Evolutionary conservation across 352 stramenopile species (phyloP).

Genomic region (Phytophthora sansomeana): DNA sequence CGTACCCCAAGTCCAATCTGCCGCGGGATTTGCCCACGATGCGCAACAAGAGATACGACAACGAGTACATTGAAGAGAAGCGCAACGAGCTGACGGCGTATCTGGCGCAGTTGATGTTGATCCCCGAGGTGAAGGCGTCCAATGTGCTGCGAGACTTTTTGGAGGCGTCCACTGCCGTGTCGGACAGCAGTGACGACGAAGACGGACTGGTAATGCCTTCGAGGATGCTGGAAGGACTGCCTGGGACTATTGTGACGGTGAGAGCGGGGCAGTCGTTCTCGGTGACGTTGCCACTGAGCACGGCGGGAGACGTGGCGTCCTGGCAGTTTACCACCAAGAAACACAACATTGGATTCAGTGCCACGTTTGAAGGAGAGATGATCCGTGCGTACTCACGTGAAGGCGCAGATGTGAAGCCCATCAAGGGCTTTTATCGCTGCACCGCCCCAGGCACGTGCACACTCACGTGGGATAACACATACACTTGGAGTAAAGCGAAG

Average conservation of each 20-base stretch:
- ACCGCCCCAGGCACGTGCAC: slow-evolving; percentile 56
- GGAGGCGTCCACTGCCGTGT: slow-evolving; percentile 53
- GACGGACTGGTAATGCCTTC: slow-evolving; percentile 41
- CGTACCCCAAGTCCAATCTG: slow-evolving; percentile 75
- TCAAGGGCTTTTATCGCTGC: slow-evolving; percentile 75
- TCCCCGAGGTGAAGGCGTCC: slow-evolving; percentile 62
- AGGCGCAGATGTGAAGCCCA: slow-evolving; percentile 61
- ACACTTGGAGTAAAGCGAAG: slow-evolving; percentile 83
- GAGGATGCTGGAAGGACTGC: slow-evolving; percentile 62
- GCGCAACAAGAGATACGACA: slow-evolving; percentile 77
- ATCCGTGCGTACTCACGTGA: slow-evolving; percentile 76
- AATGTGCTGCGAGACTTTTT: slow-evolving; percentile 70
- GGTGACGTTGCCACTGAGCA: slow-evolving; percentile 53
- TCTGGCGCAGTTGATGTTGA: slow-evolving; percentile 55
- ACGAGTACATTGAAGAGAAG: slow-evolving; percentile 83
- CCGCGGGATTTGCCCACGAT: slow-evolving; percentile 68
- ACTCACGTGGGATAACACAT: slow-evolving; percentile 86
- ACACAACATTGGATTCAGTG: slow-evolving; percentile 84
- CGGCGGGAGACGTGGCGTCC: slow-evolving; percentile 56
- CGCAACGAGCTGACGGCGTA: slow-evolving; percentile 68
- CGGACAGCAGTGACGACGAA: slow-evolving; percentile 69
- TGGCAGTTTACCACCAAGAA: slow-evolving; percentile 86
- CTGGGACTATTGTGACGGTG: slow-evolving; percentile 73
- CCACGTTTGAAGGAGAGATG: slow-evolving; percentile 68
- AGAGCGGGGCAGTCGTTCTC: slow-evolving; percentile 76